phyloP scores from a whole-genome alignment of 768 basidiomycete species.

The Collybia sp. region DNA sequence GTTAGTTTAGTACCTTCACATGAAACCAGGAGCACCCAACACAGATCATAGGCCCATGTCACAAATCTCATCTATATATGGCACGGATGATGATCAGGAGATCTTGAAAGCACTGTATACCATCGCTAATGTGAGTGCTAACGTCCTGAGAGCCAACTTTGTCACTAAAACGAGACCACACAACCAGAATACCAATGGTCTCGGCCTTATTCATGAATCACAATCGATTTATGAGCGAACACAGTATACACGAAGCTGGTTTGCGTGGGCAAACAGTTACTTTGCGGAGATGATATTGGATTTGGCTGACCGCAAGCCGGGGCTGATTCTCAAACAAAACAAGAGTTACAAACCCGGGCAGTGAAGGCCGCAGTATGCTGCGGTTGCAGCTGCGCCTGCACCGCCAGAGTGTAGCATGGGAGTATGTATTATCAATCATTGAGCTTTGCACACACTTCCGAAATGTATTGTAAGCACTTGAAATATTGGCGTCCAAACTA shows the following conservation, averaged over 20 bases:
- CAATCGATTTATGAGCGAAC: slow-evolving; percentile 53
- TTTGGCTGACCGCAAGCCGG: slow-evolving; percentile 68
- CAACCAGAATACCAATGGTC: slow-evolving; percentile 60
- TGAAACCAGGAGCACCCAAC: not conserved
- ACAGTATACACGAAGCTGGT: slow-evolving; percentile 70
- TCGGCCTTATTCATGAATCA: slow-evolving; percentile 79
- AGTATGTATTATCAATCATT: too few relatives aligned
- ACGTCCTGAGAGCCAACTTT: too few relatives aligned
- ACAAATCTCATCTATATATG: slow-evolving; percentile 68
- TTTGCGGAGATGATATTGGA: slow-evolving; percentile 82
- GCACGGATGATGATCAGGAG: slow-evolving; percentile 67
- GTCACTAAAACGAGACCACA: too few relatives aligned
- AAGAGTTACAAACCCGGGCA: slow-evolving; percentile 54
- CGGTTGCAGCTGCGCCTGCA: slow-evolving; percentile 7
- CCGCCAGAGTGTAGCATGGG: not conserved
- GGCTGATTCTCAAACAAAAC: slow-evolving; percentile 53
- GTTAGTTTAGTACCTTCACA: slow-evolving; percentile 21
- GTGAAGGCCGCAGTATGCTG: slow-evolving; percentile 13
- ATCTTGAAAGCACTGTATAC: slow-evolving; percentile 58
- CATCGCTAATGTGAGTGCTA: slow-evolving; percentile 58
- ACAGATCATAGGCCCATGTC: slow-evolving; percentile 64
- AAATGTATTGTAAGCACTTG: too few relatives aligned
- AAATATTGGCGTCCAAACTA: too few relatives aligned
- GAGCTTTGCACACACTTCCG: too few relatives aligned
- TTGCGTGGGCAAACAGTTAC: slow-evolving; percentile 82